Evolutionary conservation across 164 flowering plant genomes (phyloP), one percentile per base, ranked within the genome.

Genomic region (Amborella trichopoda): DNA sequence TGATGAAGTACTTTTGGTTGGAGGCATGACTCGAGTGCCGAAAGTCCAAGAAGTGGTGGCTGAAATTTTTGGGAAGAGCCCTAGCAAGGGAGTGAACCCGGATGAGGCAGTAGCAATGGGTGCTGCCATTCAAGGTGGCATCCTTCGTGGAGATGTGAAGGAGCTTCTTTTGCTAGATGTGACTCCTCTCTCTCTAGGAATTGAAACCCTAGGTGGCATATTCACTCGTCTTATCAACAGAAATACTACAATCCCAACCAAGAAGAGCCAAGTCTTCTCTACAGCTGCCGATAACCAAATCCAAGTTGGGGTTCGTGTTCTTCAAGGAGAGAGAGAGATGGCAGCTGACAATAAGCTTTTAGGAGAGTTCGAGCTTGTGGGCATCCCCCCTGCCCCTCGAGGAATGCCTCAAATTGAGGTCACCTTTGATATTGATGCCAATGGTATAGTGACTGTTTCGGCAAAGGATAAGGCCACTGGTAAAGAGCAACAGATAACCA

Each of bases 81-180:
- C 88, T 37, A 75, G 81, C 62, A 77, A 77, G 58, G 88, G 83
- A 13, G 81, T 80, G 19, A 80, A 81, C 58, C 89, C 82, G 16
- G 82, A 81, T 50, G 89, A 81, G 58, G 84, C 84, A 8, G 89
- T 81, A 50, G 81, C 82, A 11, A 71, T 81, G 81, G 89, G 89
- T 23, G 84, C 89, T 22, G 89, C 89, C 13, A 74, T 80, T 57
- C 87, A 80, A 62, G 87, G 87, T 38, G 83, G 83, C 14, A 76
- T 74, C 21, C 65, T 81, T 6, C 73, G 84, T 26, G 89, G 84
- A 30, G 84, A 77, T 67, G 82, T 77, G 23, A 81, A 75, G 56
- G 89, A 75, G 62, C 56, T 75, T 50, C 80, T 77, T 46, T 62
- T 81, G 17, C 62, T 81, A 65, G 88, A 80, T 66, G 83, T 80